phyloP scores from a whole-genome alignment of 305 asterid species.

The Petunia hybrid region DNA sequence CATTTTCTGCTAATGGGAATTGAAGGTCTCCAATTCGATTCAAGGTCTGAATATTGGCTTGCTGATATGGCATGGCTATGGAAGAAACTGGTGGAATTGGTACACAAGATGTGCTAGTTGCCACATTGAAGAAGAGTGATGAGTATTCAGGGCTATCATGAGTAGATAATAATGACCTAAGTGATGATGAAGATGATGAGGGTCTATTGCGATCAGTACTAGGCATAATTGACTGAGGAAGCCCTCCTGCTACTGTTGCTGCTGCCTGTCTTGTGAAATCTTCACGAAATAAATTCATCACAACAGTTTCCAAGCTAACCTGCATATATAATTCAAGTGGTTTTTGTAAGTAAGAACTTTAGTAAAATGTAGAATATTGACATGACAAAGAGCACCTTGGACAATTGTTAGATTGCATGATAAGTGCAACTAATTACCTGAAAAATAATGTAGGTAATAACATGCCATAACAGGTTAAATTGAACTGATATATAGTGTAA shows the following conservation, averaged over 20 bases:
- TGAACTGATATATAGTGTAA: not conserved
- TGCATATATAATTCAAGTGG: not conserved
- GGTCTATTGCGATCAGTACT: constrained; percentile 43
- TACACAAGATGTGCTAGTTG: constrained; percentile 33
- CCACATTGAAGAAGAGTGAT: constrained; percentile 41
- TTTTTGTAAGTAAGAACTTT: too few relatives aligned
- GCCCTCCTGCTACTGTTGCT: constrained; percentile 8
- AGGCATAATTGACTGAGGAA: constrained; percentile 30
- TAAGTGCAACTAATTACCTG: too few relatives aligned
- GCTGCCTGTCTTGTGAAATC: constrained; percentile 42
- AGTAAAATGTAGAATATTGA: too few relatives aligned
- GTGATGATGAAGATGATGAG: constrained; percentile 61
- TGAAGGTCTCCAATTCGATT: constrained; percentile 46
- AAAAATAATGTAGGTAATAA: not conserved
- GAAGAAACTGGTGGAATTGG: constrained; percentile 27
- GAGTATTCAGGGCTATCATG: constrained; percentile 51
- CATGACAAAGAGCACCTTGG: too few relatives aligned
- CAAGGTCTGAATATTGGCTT: constrained; percentile 23
- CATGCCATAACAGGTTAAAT: too few relatives aligned
- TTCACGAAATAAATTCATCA: constrained; percentile 51
- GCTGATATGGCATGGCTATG: constrained; percentile 33
- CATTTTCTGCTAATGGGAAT: constrained; percentile 56
- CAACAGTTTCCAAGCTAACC: constrained; percentile 55
- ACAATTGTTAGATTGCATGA: too few relatives aligned
- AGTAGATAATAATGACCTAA: constrained; percentile 41